phyloP scores from a whole-genome alignment of 805 yeast genomes.

The Metschnikowia anglica region DNA sequence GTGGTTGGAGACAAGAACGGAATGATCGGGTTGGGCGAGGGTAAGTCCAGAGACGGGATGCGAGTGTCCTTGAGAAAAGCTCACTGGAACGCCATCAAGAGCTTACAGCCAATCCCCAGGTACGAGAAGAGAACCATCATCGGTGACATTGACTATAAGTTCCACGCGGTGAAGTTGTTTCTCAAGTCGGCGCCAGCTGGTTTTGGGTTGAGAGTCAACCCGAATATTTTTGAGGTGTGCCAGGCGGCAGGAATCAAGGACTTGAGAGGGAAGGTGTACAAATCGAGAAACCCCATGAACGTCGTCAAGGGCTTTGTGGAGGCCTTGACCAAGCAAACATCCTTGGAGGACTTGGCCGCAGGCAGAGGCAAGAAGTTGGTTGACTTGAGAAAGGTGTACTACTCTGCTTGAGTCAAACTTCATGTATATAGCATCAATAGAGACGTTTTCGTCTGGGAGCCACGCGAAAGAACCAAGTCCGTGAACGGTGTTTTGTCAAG shows the following conservation, averaged over 20 bases:
- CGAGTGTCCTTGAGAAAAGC: constrained; percentile 78
- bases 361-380: constrained; percentile 94
- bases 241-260: constrained; percentile 93
- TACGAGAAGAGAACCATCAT: constrained; percentile 88
- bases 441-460: neutral
- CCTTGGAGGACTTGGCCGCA: constrained; percentile 83
- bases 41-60: constrained; percentile 78
- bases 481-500: neutral
- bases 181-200: constrained; percentile 90
- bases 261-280: constrained; percentile 84
- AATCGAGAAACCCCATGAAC: constrained; percentile 92
- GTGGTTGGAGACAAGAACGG: constrained; percentile 94
- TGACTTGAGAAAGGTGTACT: constrained; percentile 88
- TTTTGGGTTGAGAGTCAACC: constrained; percentile 89
- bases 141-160: constrained; percentile 79
- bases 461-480: no score
- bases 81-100: constrained; percentile 90
- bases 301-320: constrained; percentile 87
- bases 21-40: constrained; percentile 93
- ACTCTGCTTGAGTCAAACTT: constrained; percentile 41
- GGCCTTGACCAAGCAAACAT: constrained; percentile 76
- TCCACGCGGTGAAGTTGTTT: constrained; percentile 80
- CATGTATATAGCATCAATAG: constrained; percentile 16
- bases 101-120: constrained; percentile 76
- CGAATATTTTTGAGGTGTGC: constrained; percentile 85